Evolutionary conservation across 169 alveolate genomes (phyloP), one percentile per base, ranked within the genome.

Genomic region (Babesia divergens): DNA sequence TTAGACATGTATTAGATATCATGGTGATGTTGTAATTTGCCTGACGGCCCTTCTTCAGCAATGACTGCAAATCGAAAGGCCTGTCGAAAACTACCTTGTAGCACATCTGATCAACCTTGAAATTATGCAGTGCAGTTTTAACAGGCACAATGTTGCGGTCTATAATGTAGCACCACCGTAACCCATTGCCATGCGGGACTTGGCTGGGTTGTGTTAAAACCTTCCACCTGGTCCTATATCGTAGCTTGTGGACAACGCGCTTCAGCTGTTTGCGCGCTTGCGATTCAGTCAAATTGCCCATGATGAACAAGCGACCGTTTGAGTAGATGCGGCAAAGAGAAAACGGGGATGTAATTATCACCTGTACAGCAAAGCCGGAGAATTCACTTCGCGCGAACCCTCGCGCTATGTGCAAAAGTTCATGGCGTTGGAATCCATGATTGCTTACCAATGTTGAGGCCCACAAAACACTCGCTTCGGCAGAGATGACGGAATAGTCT

Each of bases 141-240:
- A 77, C 82, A 24, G 53, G 71, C 14, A 77, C 22, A 32, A 77
- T 40, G 31, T 53, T 55, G 16, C 20, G 26, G 76, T 77, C 32
- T 24, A 35, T 47, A 7, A 62, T 38, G 54, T 77, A 67, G 16
- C 40, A 35, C 86, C 86, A 77, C 46, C 24, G 18, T 42, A 77
- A 54, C 9, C 81, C 81, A 37, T 77, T 68, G 28, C 80, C 82
- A 54, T 77, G 72, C 40, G 62, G 13, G 1, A 20, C 18, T 29
- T 28, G 52, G n/a, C n/a, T 18, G 6, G 37, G 31, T n/a, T 18
- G 46, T 28, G 55, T 65, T 32, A 38, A 9, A 5, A 70, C 80
- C 55, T 80, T 65, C 88, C 88, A 80, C 29, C 62, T 69, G 16
- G 72, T 70, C 24, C 79, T 47, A 58, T 80, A 64, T 32, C 72